Evolutionary conservation across 306 rosid genomes (phyloP), one percentile per base, ranked within the genome.

Genomic region (Acacia confusa): DNA sequence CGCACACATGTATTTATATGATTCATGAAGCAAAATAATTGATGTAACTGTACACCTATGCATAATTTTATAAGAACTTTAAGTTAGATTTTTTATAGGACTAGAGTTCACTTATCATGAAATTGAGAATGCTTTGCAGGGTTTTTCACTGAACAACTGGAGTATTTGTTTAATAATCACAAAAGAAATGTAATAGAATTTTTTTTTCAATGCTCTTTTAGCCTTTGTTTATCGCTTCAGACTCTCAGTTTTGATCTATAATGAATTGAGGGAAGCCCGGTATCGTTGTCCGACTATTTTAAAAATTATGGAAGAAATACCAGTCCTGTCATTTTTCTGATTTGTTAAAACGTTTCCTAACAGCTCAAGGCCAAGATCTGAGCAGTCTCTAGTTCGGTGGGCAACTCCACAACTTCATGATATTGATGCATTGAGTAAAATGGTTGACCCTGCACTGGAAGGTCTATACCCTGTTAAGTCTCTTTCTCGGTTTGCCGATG

Each of bases 371-470:
- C 83, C 93, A 81, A 89, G 98, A 81, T 76, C 88, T 8, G 99
- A 96, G 84, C 99, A 96, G 84, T 93, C 94, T 61, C 86, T 96
- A 89, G 99, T 93, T 92, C 85, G 93, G 69, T 96, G 99, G 98
- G 98, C 99, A 28, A 88, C 96, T 10, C 99, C 99, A 78, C 99
- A 93, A 81, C 97, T 96, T 66, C 99, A 96, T 85, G 99, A 96
- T 83, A 93, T 95, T 52, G 99, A 95, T 68, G 97, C 99, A 58
- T 88, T 95, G 85, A 77, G 82, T 15, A 93, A 93, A 85, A 95
- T 95, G 99, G 98, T 91, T 77, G 99, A 95, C 82, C 96, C 98
- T 22, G 84, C 85, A 4, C 90, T 95, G 30, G 82, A 93, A 84
- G 98, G 97, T 68, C 89, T 95, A 66, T 95, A 90, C 82, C 98